Evolutionary conservation across 768 basidiomycete genomes (phyloP).

Genomic region (Hypholoma fasciculare): DNA sequence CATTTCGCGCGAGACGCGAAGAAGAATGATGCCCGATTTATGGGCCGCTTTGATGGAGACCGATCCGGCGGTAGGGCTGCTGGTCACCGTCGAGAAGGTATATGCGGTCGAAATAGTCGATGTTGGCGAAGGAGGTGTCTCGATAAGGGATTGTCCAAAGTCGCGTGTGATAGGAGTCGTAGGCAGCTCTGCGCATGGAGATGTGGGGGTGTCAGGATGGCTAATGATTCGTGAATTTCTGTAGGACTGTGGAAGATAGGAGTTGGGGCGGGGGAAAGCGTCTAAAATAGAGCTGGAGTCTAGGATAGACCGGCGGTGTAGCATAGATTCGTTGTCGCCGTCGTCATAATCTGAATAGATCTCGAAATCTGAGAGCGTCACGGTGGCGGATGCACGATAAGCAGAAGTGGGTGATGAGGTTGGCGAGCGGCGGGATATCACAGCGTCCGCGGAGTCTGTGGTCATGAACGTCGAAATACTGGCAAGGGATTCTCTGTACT

Average conservation of each 20-base stretch:
- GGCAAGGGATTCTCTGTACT: slow-evolving; percentile 43
- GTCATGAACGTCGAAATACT: slow-evolving; percentile 62
- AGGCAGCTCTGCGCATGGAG: background rate
- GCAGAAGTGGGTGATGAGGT: background rate
- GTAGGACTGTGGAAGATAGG: slow-evolving; percentile 28
- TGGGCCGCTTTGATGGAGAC: slow-evolving; percentile 67
- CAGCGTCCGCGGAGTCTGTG: slow-evolving; percentile 55
- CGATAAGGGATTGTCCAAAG: slow-evolving; percentile 18
- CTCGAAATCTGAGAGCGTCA: slow-evolving; percentile 43
- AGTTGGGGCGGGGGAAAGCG: slow-evolving; percentile 41
- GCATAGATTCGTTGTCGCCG: slow-evolving; percentile 22
- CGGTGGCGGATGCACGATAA: slow-evolving; percentile 30
- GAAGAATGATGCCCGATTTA: slow-evolving; percentile 57
- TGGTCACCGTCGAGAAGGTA: slow-evolving; percentile 25
- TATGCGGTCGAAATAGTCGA: slow-evolving; percentile 26
- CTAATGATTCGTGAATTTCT: background rate
- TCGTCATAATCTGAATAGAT: slow-evolving; percentile 38
- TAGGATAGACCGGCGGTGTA: slow-evolving; percentile 32
- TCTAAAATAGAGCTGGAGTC: slow-evolving; percentile 35
- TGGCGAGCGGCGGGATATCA: slow-evolving; percentile 38
- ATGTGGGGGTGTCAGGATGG: slow-evolving; percentile 7
- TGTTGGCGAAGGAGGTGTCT: slow-evolving; percentile 34
- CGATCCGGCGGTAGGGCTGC: slow-evolving; percentile 29
- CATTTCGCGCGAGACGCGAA: slow-evolving; percentile 48
- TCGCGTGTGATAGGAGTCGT: slow-evolving; percentile 11